Conservation (phyloP, 108 stramenopile species). For the Skeletonema marinoi region DNA sequence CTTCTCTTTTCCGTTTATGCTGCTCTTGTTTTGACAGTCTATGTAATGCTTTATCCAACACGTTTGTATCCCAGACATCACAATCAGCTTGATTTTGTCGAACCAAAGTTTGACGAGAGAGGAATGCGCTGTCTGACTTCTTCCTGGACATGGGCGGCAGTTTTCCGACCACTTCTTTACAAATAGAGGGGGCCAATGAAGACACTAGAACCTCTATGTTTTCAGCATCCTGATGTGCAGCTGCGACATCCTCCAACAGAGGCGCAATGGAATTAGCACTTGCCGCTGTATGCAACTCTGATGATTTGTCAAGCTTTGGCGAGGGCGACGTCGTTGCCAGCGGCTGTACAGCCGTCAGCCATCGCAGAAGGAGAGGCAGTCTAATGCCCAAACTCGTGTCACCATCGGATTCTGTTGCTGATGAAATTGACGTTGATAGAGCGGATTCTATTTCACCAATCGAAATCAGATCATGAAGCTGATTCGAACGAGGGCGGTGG, state of each 20-base stretch:
- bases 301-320: not conserved
- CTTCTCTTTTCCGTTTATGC: not conserved
- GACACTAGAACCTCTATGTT: constrained; percentile 63
- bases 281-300: constrained; percentile 17
- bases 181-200: constrained; percentile 59
- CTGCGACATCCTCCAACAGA: constrained; percentile 75
- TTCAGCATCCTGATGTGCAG: constrained; percentile 69
- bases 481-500: not conserved
- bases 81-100: not conserved
- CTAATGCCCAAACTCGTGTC: constrained; percentile 52
- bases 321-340: constrained; percentile 36
- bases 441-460: constrained; percentile 69
- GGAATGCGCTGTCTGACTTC: constrained; percentile 2
- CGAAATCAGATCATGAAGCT: constrained; percentile 69
- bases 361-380: constrained; percentile 67
- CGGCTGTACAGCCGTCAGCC: constrained; percentile 58
- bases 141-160: constrained; percentile 43
- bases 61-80: constrained; percentile 18
- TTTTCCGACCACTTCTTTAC: constrained; percentile 47
- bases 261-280: constrained; percentile 42
- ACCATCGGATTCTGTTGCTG: constrained; percentile 13
- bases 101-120: not conserved
- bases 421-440: constrained; percentile 18
- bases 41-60: constrained; percentile 14
- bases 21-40: not conserved